Conservation (phyloP, 2,329 filamentous ascomycete genomes). For the Sclerotiophoma versabilis region DNA sequence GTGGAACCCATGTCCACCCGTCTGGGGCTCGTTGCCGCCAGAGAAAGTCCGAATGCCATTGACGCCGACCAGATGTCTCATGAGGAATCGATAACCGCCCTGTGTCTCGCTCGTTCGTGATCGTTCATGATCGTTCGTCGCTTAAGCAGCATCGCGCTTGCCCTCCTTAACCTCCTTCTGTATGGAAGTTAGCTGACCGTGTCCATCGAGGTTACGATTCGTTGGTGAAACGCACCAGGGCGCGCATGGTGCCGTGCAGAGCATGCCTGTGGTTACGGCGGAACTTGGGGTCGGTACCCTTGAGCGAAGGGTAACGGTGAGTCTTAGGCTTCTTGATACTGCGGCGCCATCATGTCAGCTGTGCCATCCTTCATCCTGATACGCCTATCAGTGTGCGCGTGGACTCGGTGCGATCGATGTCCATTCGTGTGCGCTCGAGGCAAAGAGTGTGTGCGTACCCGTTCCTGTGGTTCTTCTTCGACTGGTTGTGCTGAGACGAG, state of each 20-base stretch:
- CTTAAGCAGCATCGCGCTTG: conserved; percentile 86
- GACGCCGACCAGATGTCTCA: conserved; percentile 53
- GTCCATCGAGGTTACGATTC: background rate
- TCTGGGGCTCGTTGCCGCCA: conserved; percentile 46
- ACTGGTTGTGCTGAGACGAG: conserved; percentile 99
- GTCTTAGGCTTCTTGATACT: conserved; percentile 99
- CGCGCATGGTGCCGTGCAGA: conserved; percentile 98
- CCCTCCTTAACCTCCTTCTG: conserved; percentile 98
- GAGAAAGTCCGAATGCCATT: conserved; percentile 51
- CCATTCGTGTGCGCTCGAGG: conserved; percentile 20
- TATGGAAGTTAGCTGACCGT: conserved; percentile 41
- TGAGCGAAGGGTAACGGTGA: conserved; percentile 97
- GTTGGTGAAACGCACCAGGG: conserved; percentile 73
- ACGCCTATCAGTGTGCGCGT: background rate
- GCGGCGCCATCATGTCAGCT: conserved; percentile 35
- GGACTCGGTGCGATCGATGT: background rate
- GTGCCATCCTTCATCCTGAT: conserved; percentile 10
- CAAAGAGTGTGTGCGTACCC: conserved; percentile 70
- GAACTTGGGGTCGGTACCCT: conserved; percentile 99
- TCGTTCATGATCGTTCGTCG: conserved; percentile 42
- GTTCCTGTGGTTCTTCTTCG: conserved; percentile 98
- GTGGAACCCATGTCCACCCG: conserved; percentile 41
- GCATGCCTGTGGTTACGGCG: conserved; percentile 99
- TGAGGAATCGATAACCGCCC: conserved; percentile 48
- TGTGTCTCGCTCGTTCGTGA: conserved; percentile 43